Conservation (phyloP, 2,329 filamentous ascomycete species). For the Alternaria sp. region DNA sequence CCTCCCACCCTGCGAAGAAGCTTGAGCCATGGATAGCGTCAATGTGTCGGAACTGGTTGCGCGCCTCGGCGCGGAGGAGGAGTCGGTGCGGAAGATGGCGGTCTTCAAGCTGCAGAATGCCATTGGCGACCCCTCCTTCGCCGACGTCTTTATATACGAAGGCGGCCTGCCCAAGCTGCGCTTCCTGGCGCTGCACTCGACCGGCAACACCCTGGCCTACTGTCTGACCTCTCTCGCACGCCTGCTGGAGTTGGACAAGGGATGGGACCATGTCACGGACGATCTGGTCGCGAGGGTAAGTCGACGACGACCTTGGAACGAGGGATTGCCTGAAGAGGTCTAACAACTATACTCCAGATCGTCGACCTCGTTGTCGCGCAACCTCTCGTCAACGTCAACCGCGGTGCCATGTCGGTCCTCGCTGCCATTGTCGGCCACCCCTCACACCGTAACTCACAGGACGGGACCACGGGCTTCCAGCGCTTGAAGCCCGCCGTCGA, state of each 20-base stretch:
- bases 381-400: conserved; percentile 94
- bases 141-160: conserved; percentile 92
- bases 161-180: conserved; percentile 83
- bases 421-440: conserved; percentile 92
- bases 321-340: not conserved
- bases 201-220: conserved; percentile 94
- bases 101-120: conserved; percentile 96
- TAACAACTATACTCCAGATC: conserved; percentile 57
- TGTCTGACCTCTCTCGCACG: conserved; percentile 87
- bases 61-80: conserved; percentile 69
- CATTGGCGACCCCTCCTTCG: conserved; percentile 95
- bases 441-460: conserved; percentile 60
- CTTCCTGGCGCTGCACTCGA: conserved; percentile 81
- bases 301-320: conserved; percentile 1
- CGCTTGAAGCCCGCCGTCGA: conserved; percentile 91
- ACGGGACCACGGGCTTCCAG: conserved; percentile 81
- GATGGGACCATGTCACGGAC: conserved; percentile 86
- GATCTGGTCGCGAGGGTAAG: conserved; percentile 72
- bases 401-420: conserved; percentile 95
- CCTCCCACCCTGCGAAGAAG: conserved; percentile 6
- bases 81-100: conserved; percentile 96
- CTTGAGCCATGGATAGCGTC: conserved; percentile 58
- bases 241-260: conserved; percentile 94
- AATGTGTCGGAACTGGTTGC: conserved; percentile 65
- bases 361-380: conserved; percentile 94